Percentiles rank a stretch among this genome's conserved stretches.
phyloP scores from a whole-genome alignment of 345 rosid genomes.

The Excoecaria cochinchinensis region DNA sequence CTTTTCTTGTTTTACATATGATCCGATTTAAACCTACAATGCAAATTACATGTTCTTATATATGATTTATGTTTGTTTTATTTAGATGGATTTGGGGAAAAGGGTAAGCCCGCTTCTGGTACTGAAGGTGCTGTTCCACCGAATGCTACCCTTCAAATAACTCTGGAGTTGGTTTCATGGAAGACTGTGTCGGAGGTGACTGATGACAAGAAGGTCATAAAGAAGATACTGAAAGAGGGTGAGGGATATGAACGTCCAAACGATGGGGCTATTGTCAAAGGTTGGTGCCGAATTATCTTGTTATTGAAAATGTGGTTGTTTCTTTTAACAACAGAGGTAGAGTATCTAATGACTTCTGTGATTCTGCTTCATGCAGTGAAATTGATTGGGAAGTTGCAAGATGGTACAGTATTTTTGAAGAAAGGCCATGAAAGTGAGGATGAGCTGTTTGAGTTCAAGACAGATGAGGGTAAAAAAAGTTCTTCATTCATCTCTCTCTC shows the following conservation, averaged over 20 bases:
- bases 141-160: slow-evolving; percentile 61
- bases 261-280: slow-evolving; percentile 74
- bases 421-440: slow-evolving; percentile 68
- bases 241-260: slow-evolving; percentile 84
- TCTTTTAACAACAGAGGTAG: neutral
- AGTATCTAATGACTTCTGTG: neutral
- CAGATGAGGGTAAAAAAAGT: slow-evolving; percentile 67
- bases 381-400: slow-evolving; percentile 74
- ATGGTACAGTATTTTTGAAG: slow-evolving; percentile 75
- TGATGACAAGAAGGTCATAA: slow-evolving; percentile 75
- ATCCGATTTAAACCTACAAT: neutral
- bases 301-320: neutral
- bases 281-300: slow-evolving; percentile 28
- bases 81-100: slow-evolving; percentile 93
- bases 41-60: neutral
- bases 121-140: slow-evolving; percentile 74
- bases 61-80: neutral
- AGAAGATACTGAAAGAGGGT: slow-evolving; percentile 81
- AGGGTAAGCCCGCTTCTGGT: slow-evolving; percentile 58
- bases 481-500: neutral
- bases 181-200: slow-evolving; percentile 78
- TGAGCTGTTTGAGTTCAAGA: slow-evolving; percentile 72
- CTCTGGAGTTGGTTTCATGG: slow-evolving; percentile 78
- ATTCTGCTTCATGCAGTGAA: slow-evolving; percentile 51
- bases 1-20: slow-evolving; percentile 1